Conservation (phyloP, 192 early-diverging fungal species). For the Chytriomyces confervae region DNA sequence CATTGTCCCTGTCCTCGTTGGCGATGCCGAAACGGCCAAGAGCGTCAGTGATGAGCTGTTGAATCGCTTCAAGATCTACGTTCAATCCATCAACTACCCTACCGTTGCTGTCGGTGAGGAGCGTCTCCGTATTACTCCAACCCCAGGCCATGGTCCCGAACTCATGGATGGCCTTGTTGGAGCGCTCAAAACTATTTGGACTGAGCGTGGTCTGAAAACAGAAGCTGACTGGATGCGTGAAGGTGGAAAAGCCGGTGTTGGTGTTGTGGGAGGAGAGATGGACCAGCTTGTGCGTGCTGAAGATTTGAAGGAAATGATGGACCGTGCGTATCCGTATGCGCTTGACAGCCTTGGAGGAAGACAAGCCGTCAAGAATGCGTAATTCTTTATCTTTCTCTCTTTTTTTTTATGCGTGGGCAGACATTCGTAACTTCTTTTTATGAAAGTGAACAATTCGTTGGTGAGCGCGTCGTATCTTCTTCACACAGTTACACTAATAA, state of each 20-base stretch:
- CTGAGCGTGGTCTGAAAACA: conserved; percentile 81
- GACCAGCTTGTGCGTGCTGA: conserved; percentile 48
- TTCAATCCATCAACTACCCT: conserved; percentile 98
- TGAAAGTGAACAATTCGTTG: too few relatives aligned
- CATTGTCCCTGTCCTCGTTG: conserved; percentile 98
- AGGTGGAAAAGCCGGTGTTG: conserved; percentile 90
- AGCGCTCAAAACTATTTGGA: conserved; percentile 87
- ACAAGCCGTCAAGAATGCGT: too few relatives aligned
- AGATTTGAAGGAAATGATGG: conserved; percentile 34
- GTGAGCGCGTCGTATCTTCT: too few relatives aligned
- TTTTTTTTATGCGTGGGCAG: too few relatives aligned
- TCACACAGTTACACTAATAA: too few relatives aligned
- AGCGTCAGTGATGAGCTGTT: conserved; percentile 92
- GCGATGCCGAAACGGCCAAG: conserved; percentile 94
- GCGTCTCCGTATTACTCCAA: conserved; percentile 96
- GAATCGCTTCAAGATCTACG: conserved; percentile 90
- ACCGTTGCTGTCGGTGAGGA: conserved; percentile 95
- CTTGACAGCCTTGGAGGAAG: conserved; percentile 27
- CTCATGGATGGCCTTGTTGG: conserved; percentile 86
- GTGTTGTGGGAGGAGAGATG: conserved; percentile 44
- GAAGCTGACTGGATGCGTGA: conserved; percentile 83
- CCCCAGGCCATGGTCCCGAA: conserved; percentile 85
- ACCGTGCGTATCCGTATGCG: conserved; percentile 36
- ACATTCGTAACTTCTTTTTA: too few relatives aligned
- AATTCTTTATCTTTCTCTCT: too few relatives aligned